A percentile compares a stretch with the other conserved stretches of the same genome.
Conservation (phyloP, 441 rosid genomes). For the Erodium chrysanthum region DNA sequence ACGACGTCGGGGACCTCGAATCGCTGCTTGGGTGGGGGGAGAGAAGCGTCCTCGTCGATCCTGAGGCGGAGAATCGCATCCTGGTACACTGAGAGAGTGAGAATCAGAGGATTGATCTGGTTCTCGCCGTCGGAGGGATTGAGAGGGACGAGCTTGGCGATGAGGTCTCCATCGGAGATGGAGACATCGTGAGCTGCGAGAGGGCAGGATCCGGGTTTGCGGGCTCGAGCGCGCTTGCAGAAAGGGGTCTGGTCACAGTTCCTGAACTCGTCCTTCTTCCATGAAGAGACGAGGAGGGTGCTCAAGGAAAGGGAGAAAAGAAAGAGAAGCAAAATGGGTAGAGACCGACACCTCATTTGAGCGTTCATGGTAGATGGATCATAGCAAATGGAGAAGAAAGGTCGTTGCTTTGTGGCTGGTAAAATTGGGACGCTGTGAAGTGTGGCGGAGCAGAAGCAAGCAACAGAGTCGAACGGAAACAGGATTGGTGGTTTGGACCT, state of each 20-base stretch:
- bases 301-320: conserved; percentile 30
- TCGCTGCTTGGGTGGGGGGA: conserved; percentile 50
- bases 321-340: conserved; percentile 8
- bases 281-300: conserved; percentile 36
- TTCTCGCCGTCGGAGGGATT: conserved; percentile 23
- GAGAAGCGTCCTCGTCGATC: conserved; percentile 65
- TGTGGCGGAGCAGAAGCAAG: neutral
- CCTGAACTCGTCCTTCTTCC: conserved; percentile 97
- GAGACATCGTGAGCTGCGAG: conserved; percentile 41
- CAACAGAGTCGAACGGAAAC: neutral
- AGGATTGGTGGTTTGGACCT: neutral
- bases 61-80: conserved; percentile 65
- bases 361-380: conserved; percentile 25
- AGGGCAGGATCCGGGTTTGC: conserved; percentile 52
- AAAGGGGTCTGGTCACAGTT: conserved; percentile 90
- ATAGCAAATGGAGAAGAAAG: neutral
- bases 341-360: conserved; percentile 23
- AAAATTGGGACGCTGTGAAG: neutral
- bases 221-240: conserved; percentile 85
- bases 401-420: neutral
- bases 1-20: conserved; percentile 82
- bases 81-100: conserved; percentile 57
- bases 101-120: conserved; percentile 42
- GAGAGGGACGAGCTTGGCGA: conserved; percentile 47
- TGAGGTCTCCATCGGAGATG: conserved; percentile 60